These are phyloP conservation scores for Chlorella sp. DNA, from an alignment of 139 green algal species.

Conservation along the genomic window DNA sequence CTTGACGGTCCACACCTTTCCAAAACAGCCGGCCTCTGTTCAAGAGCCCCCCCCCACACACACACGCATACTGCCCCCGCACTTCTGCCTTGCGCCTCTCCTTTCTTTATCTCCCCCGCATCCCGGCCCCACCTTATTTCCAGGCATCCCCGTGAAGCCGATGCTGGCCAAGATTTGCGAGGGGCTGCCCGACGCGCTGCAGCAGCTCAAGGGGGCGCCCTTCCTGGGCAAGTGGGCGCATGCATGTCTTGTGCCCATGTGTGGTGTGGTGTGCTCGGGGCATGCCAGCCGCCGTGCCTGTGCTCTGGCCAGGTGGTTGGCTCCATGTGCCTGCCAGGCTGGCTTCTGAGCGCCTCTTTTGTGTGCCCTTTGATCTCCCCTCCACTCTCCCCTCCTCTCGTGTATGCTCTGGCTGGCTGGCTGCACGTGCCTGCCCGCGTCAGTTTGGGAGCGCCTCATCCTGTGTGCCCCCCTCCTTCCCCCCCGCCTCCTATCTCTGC, in stretches of 20 bases:
- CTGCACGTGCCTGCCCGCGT: neutral
- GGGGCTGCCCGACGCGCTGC: slow-evolving; percentile 69
- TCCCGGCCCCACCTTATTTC: too few relatives aligned
- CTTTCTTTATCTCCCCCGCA: too few relatives aligned
- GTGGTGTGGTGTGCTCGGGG: neutral
- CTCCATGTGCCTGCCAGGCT: neutral
- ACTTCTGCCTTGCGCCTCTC: too few relatives aligned
- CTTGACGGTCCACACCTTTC: too few relatives aligned
- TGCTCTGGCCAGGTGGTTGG: too few relatives aligned
- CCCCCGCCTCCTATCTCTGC: neutral
- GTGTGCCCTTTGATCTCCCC: neutral
- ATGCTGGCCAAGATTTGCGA: slow-evolving; percentile 87
- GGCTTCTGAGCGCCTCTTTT: neutral
- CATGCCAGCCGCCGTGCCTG: too few relatives aligned
- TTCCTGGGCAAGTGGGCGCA: slow-evolving; percentile 47
- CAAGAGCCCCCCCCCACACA: too few relatives aligned
- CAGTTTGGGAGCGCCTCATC: neutral
- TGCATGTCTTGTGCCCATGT: neutral
- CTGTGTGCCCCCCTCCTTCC: neutral
- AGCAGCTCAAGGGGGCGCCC: slow-evolving; percentile 53
- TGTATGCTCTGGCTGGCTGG: too few relatives aligned
- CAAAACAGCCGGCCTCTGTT: too few relatives aligned
- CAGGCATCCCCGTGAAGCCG: slow-evolving; percentile 88
- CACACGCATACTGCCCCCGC: too few relatives aligned
- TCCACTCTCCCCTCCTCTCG: neutral